Evolutionary conservation across 2,329 filamentous ascomycete species (phyloP).

Genomic region (Cladosporium sp.): DNA sequence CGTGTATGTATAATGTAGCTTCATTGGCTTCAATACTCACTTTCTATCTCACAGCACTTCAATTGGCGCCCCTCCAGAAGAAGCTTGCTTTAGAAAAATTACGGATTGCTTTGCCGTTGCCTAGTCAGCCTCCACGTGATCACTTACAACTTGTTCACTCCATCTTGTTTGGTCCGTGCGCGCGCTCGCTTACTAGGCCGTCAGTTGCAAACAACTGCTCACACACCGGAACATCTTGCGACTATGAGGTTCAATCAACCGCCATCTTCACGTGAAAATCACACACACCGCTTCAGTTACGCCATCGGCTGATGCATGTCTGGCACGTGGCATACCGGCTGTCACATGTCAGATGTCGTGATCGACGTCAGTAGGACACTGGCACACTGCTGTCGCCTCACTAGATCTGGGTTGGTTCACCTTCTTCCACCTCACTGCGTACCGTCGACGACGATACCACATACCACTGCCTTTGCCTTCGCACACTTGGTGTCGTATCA

Average conservation of each 20-base stretch:
- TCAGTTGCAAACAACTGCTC: neutral
- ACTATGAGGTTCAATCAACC: neutral
- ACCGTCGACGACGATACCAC: neutral
- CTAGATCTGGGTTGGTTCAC: neutral
- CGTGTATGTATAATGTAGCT: neutral
- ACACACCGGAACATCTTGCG: neutral
- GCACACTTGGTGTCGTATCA: neutral
- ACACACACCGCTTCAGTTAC: neutral
- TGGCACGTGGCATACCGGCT: neutral
- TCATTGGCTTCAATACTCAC: neutral
- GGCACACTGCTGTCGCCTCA: neutral
- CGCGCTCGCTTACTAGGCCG: neutral
- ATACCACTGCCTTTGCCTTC: neutral
- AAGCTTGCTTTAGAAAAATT: neutral
- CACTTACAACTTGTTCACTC: neutral
- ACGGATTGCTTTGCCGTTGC: neutral
- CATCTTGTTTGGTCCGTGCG: neutral
- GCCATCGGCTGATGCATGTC: neutral
- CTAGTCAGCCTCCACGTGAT: neutral
- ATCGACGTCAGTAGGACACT: neutral
- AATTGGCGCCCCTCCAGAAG: neutral
- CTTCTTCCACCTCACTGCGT: neutral
- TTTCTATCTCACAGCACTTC: neutral
- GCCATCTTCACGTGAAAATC: neutral
- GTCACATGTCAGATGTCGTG: constrained; percentile 6